Evolutionary conservation across 345 rosid genomes (phyloP).

Genomic region (Populus euphratica): DNA sequence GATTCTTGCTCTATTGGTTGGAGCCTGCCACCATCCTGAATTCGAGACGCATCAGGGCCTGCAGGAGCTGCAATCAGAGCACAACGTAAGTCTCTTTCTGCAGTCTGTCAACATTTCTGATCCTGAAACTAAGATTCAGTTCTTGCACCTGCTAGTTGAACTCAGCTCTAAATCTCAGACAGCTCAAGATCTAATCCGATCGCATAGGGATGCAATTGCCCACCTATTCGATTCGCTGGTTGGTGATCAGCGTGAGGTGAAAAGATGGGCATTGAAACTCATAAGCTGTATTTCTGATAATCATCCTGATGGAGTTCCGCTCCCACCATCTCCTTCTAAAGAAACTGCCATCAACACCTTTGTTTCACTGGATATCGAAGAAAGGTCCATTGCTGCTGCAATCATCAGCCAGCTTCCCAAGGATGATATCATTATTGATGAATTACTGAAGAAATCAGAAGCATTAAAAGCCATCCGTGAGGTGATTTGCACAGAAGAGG

Average conservation of each 20-base stretch:
- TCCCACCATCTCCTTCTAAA: slow-evolving; percentile 42
- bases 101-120: slow-evolving; percentile 25
- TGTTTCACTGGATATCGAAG: slow-evolving; percentile 38
- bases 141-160: slow-evolving; percentile 42
- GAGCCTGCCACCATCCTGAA: slow-evolving; percentile 28
- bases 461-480: slow-evolving; percentile 45
- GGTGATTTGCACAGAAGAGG: slow-evolving; percentile 37
- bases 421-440: slow-evolving; percentile 40
- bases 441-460: slow-evolving; percentile 41
- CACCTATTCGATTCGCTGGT: slow-evolving; percentile 42
- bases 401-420: slow-evolving; percentile 50
- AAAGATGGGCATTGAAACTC: slow-evolving; percentile 44
- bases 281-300: slow-evolving; percentile 38
- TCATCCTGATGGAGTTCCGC: slow-evolving; percentile 37
- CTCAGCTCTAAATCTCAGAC: slow-evolving; percentile 40
- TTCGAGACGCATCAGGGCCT: slow-evolving; percentile 36
- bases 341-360: slow-evolving; percentile 40
- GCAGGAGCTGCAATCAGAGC: slow-evolving; percentile 45
- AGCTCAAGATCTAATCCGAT: slow-evolving; percentile 31
- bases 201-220: slow-evolving; percentile 22
- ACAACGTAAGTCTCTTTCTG: slow-evolving; percentile 41
- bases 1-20: slow-evolving; percentile 38
- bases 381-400: slow-evolving; percentile 47
- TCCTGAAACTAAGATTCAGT: slow-evolving; percentile 31
- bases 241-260: slow-evolving; percentile 20